Evolutionary conservation across 1,139 yeast species (phyloP), one percentile per base, ranked within the genome.

Genomic region (Magnusiomyces sp.): DNA sequence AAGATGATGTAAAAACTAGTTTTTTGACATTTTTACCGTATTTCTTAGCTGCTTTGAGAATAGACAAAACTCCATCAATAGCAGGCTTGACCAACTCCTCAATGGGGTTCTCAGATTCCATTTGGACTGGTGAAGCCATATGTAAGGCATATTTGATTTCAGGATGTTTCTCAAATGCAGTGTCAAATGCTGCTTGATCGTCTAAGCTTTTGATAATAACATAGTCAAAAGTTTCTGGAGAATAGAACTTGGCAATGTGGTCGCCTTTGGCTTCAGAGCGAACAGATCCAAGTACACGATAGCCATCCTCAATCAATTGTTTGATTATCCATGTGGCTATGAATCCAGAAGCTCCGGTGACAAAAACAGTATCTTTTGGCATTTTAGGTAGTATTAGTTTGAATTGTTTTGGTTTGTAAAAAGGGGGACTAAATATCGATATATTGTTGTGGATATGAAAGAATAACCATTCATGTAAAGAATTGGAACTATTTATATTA

Each of bases 281-380:
- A 2, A 77, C 86, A 1, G 83, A 72, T 7, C 84, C 85, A 19
- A 81, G 68, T 4, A 82, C 86, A 1, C 62, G 61, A 61, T 75
- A 77, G 17, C 74, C 76, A 46, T 62, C 59, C 45, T 56, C 50
- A 40, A 68, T 55, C 34, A 68, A 61, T 33, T 55, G 59, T 44
- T 67, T 59, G 44, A 71, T 69, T 14, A 76, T 71, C 58, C 79
- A 80, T 48, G 76, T 74, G 20, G 82, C 83, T 52, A 79, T 73
- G 58, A 73, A 79, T 16, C 84, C 83, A 16, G 80, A 72, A 13
- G 80, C 81, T 2, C 84, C 85, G 2, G 83, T 73, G 34, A 80
- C 71, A 32, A 79, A 70, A 34, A 76, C 75, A n/a, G 47, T 45
- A 19, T 47, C 45, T 29, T 42, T 38, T 3, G 34, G 10, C 44